phyloP scores from a whole-genome alignment of 108 stramenopile species.

The Cyclostephanos tholiformis region DNA sequence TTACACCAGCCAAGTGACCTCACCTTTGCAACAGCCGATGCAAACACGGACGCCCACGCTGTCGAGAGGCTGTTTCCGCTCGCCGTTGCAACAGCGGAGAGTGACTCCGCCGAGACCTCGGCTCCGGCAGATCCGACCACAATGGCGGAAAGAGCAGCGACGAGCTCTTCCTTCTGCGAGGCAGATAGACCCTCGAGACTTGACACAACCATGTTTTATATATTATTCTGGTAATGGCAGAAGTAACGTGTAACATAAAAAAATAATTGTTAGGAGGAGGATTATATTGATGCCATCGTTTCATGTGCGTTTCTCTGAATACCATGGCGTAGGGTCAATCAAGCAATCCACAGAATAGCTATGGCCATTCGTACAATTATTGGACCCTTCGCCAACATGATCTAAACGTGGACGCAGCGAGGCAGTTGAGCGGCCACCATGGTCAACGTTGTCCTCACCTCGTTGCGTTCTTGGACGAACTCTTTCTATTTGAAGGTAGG shows the following conservation, averaged over 20 bases:
- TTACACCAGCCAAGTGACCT: neutral
- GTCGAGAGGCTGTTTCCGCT: conserved; percentile 68
- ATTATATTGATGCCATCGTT: neutral
- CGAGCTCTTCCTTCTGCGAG: conserved; percentile 81
- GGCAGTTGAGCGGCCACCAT: neutral
- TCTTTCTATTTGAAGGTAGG: too few species aligned
- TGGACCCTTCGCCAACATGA: neutral
- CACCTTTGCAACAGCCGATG: conserved; percentile 57
- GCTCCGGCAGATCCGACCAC: conserved; percentile 57
- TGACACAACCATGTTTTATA: conserved; percentile 59
- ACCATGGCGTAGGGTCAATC: neutral
- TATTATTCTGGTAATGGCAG: conserved; percentile 18
- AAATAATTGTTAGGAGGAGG: neutral
- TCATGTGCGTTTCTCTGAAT: conserved; percentile 2
- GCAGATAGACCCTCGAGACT: conserved; percentile 67
- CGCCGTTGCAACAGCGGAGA: conserved; percentile 70
- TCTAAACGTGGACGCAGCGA: neutral
- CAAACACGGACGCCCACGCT: conserved; percentile 75
- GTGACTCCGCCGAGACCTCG: conserved; percentile 63
- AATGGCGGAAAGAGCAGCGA: conserved; percentile 79
- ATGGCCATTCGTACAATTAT: neutral
- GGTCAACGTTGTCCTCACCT: conserved; percentile 6
- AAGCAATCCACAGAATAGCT: neutral
- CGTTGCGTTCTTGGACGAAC: neutral
- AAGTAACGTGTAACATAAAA: neutral